A percentile compares a stretch with the other conserved stretches of the same genome.
Conservation (phyloP, 2,329 filamentous ascomycete species). For the Penicillium aurantiogriseum region DNA sequence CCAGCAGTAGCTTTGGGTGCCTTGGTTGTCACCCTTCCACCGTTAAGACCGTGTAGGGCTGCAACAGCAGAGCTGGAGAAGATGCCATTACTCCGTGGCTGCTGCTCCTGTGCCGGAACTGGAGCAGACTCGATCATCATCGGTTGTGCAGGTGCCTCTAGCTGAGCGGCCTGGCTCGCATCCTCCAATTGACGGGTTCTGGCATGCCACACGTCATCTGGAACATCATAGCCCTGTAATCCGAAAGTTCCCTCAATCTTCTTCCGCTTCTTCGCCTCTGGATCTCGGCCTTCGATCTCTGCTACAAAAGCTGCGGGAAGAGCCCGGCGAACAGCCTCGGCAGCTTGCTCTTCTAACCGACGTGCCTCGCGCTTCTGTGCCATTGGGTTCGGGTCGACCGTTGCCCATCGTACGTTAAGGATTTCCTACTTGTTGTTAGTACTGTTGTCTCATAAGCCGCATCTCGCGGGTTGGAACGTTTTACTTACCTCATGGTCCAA, state of each 20-base stretch:
- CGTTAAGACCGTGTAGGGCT: slow-evolving; percentile 63
- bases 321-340: slow-evolving; percentile 84
- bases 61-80: slow-evolving; percentile 80
- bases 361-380: slow-evolving; percentile 88
- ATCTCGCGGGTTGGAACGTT: neutral
- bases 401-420: slow-evolving; percentile 95
- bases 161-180: slow-evolving; percentile 59
- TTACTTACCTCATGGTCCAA: slow-evolving; percentile 65
- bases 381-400: slow-evolving; percentile 91
- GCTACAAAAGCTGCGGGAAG: slow-evolving; percentile 87
- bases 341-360: slow-evolving; percentile 90
- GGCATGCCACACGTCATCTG: slow-evolving; percentile 90
- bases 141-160: slow-evolving; percentile 50
- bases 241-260: slow-evolving; percentile 89
- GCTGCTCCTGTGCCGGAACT: slow-evolving; percentile 18
- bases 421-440: slow-evolving; percentile 60
- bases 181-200: slow-evolving; percentile 69
- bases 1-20: slow-evolving; percentile 50
- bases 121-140: slow-evolving; percentile 48
- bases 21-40: slow-evolving; percentile 44
- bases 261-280: slow-evolving; percentile 80
- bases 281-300: slow-evolving; percentile 88
- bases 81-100: slow-evolving; percentile 60
- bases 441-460: too few relatives aligned
- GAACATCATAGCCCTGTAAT: slow-evolving; percentile 85